Evolutionary conservation across 768 basidiomycete species (phyloP).

Genomic region (Tylopilus sp.): DNA sequence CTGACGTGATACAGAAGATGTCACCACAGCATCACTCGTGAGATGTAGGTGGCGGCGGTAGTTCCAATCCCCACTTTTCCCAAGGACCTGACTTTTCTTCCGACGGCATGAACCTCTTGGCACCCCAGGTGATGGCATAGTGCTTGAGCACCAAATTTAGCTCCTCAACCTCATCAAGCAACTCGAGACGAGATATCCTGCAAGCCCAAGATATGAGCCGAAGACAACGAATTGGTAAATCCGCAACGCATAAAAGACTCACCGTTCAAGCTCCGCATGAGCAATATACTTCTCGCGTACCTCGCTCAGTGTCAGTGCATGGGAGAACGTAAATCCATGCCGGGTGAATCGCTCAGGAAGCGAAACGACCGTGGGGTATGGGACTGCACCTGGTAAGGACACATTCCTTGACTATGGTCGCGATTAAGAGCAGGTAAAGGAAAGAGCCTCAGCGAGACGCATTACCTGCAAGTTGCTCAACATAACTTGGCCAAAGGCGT

Average conservation of each 20-base stretch:
- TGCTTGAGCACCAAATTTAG: slow-evolving; percentile 71
- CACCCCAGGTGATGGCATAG: slow-evolving; percentile 68
- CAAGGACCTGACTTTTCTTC: slow-evolving; percentile 2
- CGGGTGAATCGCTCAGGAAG: slow-evolving; percentile 55
- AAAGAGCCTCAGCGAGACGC: slow-evolving; percentile 33
- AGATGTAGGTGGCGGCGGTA: neutral
- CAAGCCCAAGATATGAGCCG: neutral
- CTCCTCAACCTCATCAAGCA: slow-evolving; percentile 86
- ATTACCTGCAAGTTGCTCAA: slow-evolving; percentile 74
- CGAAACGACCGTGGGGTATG: slow-evolving; percentile 54
- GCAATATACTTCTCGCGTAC: slow-evolving; percentile 44
- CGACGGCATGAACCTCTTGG: slow-evolving; percentile 3
- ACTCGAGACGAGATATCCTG: slow-evolving; percentile 78
- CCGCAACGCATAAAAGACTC: too few species aligned
- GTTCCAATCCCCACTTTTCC: slow-evolving; percentile 13
- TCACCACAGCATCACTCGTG: neutral
- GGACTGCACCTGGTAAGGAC: slow-evolving; percentile 65
- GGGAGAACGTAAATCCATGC: slow-evolving; percentile 45
- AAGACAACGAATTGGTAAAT: neutral
- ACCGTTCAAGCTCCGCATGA: slow-evolving; percentile 52
- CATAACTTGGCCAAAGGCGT: slow-evolving; percentile 93
- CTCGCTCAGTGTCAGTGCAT: slow-evolving; percentile 7
- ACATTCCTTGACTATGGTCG: slow-evolving; percentile 62
- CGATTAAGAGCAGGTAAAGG: neutral
- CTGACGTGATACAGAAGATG: neutral